Base-by-base conservation (phyloP, 768 basidiomycete genomes). In the Naganishia onofrii region DNA sequence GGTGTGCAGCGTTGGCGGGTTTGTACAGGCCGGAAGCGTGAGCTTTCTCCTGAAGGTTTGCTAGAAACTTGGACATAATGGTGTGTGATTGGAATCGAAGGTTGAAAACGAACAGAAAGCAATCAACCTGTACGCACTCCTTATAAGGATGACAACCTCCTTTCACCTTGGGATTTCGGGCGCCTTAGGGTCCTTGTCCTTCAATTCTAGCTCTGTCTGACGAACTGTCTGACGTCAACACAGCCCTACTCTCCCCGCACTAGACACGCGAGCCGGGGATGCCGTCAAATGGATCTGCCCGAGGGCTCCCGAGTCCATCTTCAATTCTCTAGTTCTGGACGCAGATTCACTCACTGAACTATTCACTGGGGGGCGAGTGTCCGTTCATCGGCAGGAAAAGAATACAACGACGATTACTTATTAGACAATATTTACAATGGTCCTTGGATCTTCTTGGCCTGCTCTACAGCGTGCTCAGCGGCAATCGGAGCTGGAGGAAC, bases 401-500 rank as follows among this genome's bases (percentile, higher is more conserved):
- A 42, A 42, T 42, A 42, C 42, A 42, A 42, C 42, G 8, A 42
- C 9, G 42, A 15, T 15, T 42, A 15, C 42, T 15, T n/a, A n/a
- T n/a, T n/a, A n/a, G n/a, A n/a, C n/a, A n/a, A n/a, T n/a, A n/a
- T n/a, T n/a, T 51, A 26, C 48, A 26, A 51, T 12, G 4, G 4
- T 6, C 48, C n/a, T 12, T 51, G 9, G 48, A 6, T 36, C 19
- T 42, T 31, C 58, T 60, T 68, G 57, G 55, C 52, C 21, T 63
- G 21, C 23, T 63, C 57, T 3, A 58, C 38, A 10, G 58, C 58
- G 19, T 60, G 58, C 44, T 48, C 55, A 46, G 55, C 38, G 15
- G 55, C 57, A 42, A 60, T 9, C 29, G 68, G 55, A 17, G 74
- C 71, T 58, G 73, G 44, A 31, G 80, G 79, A n/a, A 75, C 71